Evolutionary conservation across 352 stramenopile genomes (phyloP), one percentile per base, ranked within the genome.

Genomic region (Globisporangium nunn): DNA sequence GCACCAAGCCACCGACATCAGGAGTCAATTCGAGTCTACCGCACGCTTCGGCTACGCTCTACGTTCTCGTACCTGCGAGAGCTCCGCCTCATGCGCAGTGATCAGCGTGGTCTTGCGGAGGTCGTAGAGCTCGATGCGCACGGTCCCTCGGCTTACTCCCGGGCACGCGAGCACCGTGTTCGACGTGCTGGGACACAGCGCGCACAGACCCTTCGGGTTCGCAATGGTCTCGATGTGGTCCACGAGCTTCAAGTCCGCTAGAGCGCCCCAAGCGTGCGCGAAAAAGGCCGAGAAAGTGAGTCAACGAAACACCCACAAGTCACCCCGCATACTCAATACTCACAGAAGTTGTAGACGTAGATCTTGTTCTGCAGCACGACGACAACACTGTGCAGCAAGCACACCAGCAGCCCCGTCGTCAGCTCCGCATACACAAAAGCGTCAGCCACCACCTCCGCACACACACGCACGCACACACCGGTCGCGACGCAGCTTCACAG

Each of bases 181-280:
- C 31, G 72, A 87, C 39, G 73, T 91, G 71, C 84, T 98, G 55
- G 61, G 95, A 56, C 89, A 98, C 35, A 99, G 67, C 29, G 95
- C 89, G 33, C 97, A 87, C 14, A 99, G 72, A 6, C 97, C 97
- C 58, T 94, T 89, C 5, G 95, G 92, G 79, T 99, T 99, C 11
- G 95, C 81, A n/a, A 98, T 87, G n/a, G 97, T 99, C 66, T 98
- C 96, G 40, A 99, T 98, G 71, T 98, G 96, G 61, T 99, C 95
- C 51, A 98, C 78, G 14, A 99, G 70, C 70, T 96, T 96, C 54
- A 99, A 74, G 72, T 99, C 96, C 7, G 88, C 88, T 93, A 49
- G n/a, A 53, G 56, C 43, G 11, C 37, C 39, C 10, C 18, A 46
- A 18, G 12, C 2, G 15, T 18, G 35, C n/a, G 15, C 12, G 37